Evolutionary conservation across 73 alveolate genomes (phyloP).

Genomic region (Paramecium octaurelia): DNA sequence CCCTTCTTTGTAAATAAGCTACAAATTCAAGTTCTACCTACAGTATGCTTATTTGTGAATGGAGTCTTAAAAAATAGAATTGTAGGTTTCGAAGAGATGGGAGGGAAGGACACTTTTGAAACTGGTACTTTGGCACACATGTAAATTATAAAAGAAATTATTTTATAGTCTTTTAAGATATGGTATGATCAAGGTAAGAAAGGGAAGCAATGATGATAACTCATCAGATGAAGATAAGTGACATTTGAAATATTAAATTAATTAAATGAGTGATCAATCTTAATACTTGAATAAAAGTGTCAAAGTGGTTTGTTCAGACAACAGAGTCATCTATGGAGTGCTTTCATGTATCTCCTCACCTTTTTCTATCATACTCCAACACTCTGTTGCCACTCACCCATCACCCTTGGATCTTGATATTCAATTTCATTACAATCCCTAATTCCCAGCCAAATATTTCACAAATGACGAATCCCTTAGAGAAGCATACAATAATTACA

Average conservation of each 20-base stretch:
- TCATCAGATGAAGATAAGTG: constrained; percentile 66
- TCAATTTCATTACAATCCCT: constrained; percentile 36
- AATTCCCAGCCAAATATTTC: constrained; percentile 27
- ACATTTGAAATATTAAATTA: background rate
- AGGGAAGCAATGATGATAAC: constrained; percentile 69
- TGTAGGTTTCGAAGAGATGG: constrained; percentile 95
- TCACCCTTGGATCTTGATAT: background rate
- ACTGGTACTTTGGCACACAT: constrained; percentile 71
- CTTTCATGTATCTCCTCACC: constrained; percentile 4
- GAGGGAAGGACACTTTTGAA: constrained; percentile 89
- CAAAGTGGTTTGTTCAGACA: background rate
- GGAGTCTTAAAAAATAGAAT: constrained; percentile 91
- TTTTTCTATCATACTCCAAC: constrained; percentile 8
- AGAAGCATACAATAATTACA: background rate
- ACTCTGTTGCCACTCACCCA: constrained; percentile 4
- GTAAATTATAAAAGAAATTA: background rate
- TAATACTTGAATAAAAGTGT: constrained; percentile 14
- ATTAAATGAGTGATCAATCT: constrained; percentile 28
- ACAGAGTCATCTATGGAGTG: constrained; percentile 6
- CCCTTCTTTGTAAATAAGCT: constrained; percentile 94
- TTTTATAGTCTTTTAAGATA: constrained; percentile 54
- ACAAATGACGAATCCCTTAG: background rate
- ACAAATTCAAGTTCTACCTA: constrained; percentile 92
- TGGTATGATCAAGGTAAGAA: constrained; percentile 74
- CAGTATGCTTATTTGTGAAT: constrained; percentile 84